Evolutionary conservation across 176 grass and related monocot genomes (phyloP).

Genomic region (Panicum miliaceum): DNA sequence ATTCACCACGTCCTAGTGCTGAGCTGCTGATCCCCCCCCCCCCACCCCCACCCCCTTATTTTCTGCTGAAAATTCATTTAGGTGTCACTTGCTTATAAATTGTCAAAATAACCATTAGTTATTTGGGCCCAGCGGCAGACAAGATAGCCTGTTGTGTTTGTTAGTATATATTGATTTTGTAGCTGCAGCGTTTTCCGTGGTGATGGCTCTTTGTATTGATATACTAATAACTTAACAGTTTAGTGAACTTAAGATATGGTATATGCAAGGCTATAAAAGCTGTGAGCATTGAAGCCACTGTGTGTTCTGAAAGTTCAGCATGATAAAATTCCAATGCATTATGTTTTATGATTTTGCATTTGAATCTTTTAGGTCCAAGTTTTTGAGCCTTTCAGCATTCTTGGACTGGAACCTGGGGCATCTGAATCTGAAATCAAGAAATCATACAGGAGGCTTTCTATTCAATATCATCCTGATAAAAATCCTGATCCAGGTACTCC

Average conservation of each 20-base stretch:
- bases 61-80: neutral
- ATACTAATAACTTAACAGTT: neutral
- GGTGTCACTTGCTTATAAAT: neutral
- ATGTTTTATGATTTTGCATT: slow-evolving; percentile 40
- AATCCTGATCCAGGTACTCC: slow-evolving; percentile 92
- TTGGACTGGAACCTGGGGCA: slow-evolving; percentile 85
- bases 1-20: neutral
- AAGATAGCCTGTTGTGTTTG: slow-evolving; percentile 7
- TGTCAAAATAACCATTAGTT: neutral
- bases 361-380: slow-evolving; percentile 69
- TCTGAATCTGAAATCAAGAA: slow-evolving; percentile 93
- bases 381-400: slow-evolving; percentile 98
- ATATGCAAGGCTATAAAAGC: neutral
- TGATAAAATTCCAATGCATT: neutral
- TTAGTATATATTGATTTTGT: neutral
- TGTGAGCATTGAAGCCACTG: neutral
- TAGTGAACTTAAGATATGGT: neutral
- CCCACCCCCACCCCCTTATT: neutral
- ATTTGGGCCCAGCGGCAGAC: neutral
- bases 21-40: neutral
- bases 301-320: neutral
- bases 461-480: slow-evolving; percentile 99
- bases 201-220: neutral
- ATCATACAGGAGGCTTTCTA: slow-evolving; percentile 91
- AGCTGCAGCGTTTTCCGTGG: neutral